A percentile compares a stretch with the other conserved stretches of the same genome.
These are phyloP conservation scores for Microthlaspi erraticum DNA, from an alignment of 345 rosid genomes.

Conservation along the genomic window DNA sequence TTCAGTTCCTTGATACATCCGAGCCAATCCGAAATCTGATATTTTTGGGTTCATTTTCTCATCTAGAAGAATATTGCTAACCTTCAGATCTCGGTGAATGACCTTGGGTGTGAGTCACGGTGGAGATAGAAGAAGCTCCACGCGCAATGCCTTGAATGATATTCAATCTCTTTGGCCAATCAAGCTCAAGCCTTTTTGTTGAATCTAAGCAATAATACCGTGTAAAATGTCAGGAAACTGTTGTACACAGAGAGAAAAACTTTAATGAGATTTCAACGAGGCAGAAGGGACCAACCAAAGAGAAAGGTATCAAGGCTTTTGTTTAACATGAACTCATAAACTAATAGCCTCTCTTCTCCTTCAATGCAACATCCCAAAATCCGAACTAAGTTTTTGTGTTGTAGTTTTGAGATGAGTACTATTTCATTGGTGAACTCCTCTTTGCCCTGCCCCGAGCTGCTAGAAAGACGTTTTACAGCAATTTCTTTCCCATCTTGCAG, in stretches of 20 bases:
- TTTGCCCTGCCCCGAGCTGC: too few relatives aligned
- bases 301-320: too few relatives aligned
- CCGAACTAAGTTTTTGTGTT: neutral
- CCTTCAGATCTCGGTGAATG: constrained; percentile 28
- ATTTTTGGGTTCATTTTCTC: constrained; percentile 32
- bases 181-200: constrained; percentile 26
- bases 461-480: too few relatives aligned
- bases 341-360: too few relatives aligned
- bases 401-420: too few relatives aligned
- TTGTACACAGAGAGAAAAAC: neutral
- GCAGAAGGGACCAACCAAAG: constrained; percentile 36
- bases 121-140: constrained; percentile 34
- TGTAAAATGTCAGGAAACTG: neutral
- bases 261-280: neutral
- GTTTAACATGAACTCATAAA: too few relatives aligned
- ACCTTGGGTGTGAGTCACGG: constrained; percentile 28
- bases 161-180: constrained; percentile 23
- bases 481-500: too few relatives aligned
- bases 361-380: too few relatives aligned
- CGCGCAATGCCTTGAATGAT: constrained; percentile 33
- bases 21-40: constrained; percentile 41
- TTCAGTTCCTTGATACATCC: constrained; percentile 34
- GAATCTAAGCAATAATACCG: constrained; percentile 14
- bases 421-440: too few relatives aligned
- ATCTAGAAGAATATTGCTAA: constrained; percentile 37